Conservation (phyloP, 495 filamentous ascomycete species). For the Neurospora tetrasperma region DNA sequence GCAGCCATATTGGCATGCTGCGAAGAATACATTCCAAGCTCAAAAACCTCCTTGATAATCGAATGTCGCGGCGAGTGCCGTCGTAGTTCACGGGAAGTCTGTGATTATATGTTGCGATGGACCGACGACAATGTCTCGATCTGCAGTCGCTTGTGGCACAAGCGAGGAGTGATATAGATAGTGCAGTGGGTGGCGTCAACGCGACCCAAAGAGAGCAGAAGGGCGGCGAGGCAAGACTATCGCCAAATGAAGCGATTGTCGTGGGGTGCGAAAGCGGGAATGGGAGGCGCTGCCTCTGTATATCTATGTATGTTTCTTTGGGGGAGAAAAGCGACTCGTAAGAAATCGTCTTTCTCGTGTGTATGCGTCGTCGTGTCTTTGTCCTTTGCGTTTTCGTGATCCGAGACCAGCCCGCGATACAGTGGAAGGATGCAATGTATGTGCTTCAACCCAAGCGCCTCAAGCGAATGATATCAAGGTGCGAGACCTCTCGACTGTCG, state of each 20-base stretch:
- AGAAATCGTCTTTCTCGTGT: not conserved
- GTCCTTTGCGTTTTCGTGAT: slow-evolving; percentile 7
- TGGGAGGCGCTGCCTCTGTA: slow-evolving; percentile 12
- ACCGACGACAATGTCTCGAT: not conserved
- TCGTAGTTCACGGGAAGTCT: not conserved
- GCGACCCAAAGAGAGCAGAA: slow-evolving; percentile 6
- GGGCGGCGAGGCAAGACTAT: slow-evolving; percentile 4
- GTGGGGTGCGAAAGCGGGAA: not conserved
- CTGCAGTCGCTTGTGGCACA: not conserved
- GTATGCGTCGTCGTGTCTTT: slow-evolving; percentile 4
- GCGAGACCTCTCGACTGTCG: slow-evolving; percentile 3
- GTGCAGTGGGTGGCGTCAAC: slow-evolving; percentile 6
- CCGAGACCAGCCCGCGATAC: slow-evolving; percentile 30
- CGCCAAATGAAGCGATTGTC: slow-evolving; percentile 8
- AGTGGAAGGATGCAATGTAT: slow-evolving; percentile 12
- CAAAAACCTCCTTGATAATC: slow-evolving; percentile 10
- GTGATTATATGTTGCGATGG: not conserved
- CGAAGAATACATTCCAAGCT: slow-evolving; percentile 38
- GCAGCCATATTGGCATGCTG: slow-evolving; percentile 41
- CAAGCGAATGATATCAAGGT: slow-evolving; percentile 20
- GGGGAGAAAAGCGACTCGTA: not conserved
- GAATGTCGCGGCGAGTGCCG: not conserved
- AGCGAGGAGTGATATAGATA: slow-evolving; percentile 6
- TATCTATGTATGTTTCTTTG: not conserved
- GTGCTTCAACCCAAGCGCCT: slow-evolving; percentile 18